Conservation (phyloP, 495 filamentous ascomycete genomes). For the Parathielavia appendiculata region DNA sequence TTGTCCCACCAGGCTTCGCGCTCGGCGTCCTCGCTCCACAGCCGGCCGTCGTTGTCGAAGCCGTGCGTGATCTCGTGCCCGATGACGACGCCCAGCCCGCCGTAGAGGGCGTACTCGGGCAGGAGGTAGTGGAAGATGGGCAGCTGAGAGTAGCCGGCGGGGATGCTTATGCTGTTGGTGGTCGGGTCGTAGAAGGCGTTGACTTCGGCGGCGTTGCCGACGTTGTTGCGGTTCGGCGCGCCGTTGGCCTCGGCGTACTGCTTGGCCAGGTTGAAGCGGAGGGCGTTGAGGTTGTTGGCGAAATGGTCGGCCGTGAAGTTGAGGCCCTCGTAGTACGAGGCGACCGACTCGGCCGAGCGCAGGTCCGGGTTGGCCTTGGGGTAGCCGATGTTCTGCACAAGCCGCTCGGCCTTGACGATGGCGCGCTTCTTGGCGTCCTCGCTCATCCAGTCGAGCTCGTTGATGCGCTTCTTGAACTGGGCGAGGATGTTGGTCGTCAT, state of each 20-base stretch:
- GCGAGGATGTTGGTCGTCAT: constrained; percentile 66
- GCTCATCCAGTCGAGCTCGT: constrained; percentile 62
- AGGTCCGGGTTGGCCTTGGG: constrained; percentile 51
- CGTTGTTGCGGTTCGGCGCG: constrained; percentile 57
- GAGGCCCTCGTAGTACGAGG: constrained; percentile 54
- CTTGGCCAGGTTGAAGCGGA: constrained; percentile 35
- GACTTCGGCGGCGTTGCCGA: constrained; percentile 53
- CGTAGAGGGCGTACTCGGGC: constrained; percentile 63
- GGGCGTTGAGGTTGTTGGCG: constrained; percentile 51
- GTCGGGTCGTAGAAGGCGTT: constrained; percentile 63
- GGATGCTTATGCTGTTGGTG: constrained; percentile 66
- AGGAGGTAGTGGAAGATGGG: constrained; percentile 59
- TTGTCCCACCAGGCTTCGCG: constrained; percentile 68
- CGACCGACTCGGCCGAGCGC: constrained; percentile 51
- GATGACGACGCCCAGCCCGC: constrained; percentile 46
- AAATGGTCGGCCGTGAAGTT: constrained; percentile 55
- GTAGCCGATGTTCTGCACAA: constrained; percentile 70
- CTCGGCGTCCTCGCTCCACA: constrained; percentile 63
- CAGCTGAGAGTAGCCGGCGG: constrained; percentile 67
- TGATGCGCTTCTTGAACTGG: constrained; percentile 54
- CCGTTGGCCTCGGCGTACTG: constrained; percentile 57
- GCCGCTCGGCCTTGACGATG: constrained; percentile 64
- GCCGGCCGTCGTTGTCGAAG: constrained; percentile 64
- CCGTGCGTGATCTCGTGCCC: constrained; percentile 66
- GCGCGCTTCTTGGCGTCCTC: constrained; percentile 57